phyloP scores from a whole-genome alignment of 169 alveolate genomes.

The Plasmodium blacklocki region DNA sequence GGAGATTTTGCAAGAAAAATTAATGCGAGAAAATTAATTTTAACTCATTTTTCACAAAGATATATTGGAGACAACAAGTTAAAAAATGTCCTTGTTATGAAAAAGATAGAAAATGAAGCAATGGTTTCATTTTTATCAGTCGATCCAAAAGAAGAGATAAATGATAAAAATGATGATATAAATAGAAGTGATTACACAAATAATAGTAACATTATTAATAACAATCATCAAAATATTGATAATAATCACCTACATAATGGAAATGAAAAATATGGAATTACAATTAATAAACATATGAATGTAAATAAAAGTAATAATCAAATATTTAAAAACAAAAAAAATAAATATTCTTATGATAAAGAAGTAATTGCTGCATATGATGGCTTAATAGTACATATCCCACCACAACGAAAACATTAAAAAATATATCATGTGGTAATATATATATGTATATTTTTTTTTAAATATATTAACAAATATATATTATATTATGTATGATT shows the following conservation, averaged over 20 bases:
- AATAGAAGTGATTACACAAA: not conserved
- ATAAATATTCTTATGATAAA: not conserved
- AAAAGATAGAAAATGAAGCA: conserved; percentile 80
- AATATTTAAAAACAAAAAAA: not conserved
- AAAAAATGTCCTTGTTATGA: conserved; percentile 72
- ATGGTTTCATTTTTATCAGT: not conserved
- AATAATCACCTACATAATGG: not conserved
- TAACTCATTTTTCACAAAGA: conserved; percentile 84
- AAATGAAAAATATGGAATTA: not conserved
- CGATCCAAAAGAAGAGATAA: not conserved
- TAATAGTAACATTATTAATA: not conserved
- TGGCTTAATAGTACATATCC: conserved; percentile 42
- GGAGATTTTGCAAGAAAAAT: conserved; percentile 80
- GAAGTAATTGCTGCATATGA: conserved; percentile 67
- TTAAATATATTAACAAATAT: not conserved
- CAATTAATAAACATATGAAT: not conserved
- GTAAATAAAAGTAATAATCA: not conserved
- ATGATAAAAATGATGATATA: too few relatives aligned
- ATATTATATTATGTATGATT: not conserved
- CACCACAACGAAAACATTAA: conserved; percentile 35
- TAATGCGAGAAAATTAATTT: conserved; percentile 75
- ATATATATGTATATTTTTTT: not conserved
- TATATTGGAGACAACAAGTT: conserved; percentile 81
- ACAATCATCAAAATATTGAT: not conserved
- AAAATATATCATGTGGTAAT: not conserved